These are phyloP conservation scores for Pythium vanterpoolii DNA, from an alignment of 352 stramenopile species.

Conservation along the genomic window DNA sequence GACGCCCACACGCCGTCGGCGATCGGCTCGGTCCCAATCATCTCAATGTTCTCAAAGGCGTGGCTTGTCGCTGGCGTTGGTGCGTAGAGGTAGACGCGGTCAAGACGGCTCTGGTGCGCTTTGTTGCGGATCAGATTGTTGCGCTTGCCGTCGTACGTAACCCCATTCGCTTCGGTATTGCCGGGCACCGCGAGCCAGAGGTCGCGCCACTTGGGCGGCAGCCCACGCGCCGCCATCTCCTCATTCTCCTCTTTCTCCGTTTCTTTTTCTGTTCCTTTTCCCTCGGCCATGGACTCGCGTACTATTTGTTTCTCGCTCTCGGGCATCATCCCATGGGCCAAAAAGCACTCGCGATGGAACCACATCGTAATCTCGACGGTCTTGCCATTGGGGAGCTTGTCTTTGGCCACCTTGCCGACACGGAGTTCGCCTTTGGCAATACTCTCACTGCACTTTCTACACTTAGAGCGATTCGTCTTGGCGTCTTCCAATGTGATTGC, in stretches of 20 bases:
- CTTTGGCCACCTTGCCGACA: constrained; percentile 51
- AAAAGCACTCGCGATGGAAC: constrained; percentile 59
- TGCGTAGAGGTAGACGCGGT: constrained; percentile 71
- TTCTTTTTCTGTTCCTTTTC: constrained; percentile 1
- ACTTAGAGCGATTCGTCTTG: constrained; percentile 51
- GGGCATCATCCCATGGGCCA: constrained; percentile 20
- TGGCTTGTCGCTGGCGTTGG: not conserved
- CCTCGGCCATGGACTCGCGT: not conserved
- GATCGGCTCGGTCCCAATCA: constrained; percentile 68
- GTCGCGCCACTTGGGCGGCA: constrained; percentile 62
- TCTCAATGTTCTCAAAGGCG: constrained; percentile 34
- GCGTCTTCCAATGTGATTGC: constrained; percentile 55
- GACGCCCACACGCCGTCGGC: constrained; percentile 66
- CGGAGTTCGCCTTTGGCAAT: constrained; percentile 50
- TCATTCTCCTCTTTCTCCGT: constrained; percentile 8
- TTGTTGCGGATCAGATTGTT: constrained; percentile 61
- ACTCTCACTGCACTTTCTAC: constrained; percentile 35
- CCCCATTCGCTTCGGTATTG: constrained; percentile 74
- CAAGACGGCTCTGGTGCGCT: constrained; percentile 64
- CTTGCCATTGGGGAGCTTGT: constrained; percentile 40
- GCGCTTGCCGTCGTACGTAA: constrained; percentile 62
- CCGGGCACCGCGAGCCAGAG: constrained; percentile 61
- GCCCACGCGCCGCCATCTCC: constrained; percentile 37
- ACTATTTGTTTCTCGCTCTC: constrained; percentile 45
- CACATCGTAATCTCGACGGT: constrained; percentile 50